Evolutionary conservation across 2,329 filamentous ascomycete genomes (phyloP).

Genomic region (Aspergillus piperis): DNA sequence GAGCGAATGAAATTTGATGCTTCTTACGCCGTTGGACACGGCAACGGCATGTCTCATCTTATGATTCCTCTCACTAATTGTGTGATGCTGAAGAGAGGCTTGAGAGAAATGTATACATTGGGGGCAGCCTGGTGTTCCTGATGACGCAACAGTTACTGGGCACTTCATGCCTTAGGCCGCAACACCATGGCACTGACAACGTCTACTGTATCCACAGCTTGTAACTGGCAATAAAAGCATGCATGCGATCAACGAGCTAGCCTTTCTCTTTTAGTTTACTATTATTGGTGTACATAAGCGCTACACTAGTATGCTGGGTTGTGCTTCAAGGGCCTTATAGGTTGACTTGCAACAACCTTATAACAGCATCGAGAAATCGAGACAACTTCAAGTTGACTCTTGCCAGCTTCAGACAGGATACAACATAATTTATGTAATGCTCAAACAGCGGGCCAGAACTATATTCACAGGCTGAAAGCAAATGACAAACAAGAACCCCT

Average conservation of each 20-base stretch:
- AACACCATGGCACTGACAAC: background rate
- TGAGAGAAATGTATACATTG: background rate
- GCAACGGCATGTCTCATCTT: slow-evolving; percentile 26
- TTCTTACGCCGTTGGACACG: slow-evolving; percentile 5
- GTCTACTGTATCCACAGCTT: background rate
- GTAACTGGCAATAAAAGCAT: background rate
- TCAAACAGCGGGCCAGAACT: slow-evolving; percentile 12
- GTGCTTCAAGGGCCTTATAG: background rate
- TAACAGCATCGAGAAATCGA: background rate
- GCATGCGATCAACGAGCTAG: background rate
- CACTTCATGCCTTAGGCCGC: slow-evolving; percentile 12
- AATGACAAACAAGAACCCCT: slow-evolving; percentile 15
- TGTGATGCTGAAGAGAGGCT: background rate
- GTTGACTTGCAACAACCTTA: background rate
- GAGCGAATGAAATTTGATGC: background rate
- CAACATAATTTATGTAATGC: slow-evolving; percentile 10
- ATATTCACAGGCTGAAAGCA: slow-evolving; percentile 20
- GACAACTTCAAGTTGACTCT: background rate
- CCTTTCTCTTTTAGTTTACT: too few relatives aligned
- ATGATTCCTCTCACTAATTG: background rate
- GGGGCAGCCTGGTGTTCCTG: background rate
- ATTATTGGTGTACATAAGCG: too few relatives aligned
- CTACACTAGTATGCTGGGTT: background rate
- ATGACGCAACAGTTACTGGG: slow-evolving; percentile 9
- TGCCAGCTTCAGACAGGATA: background rate